Evolutionary conservation across 148 eudicot species (phyloP), one percentile per base, ranked within the genome.

Genomic region (Silene latifolia): DNA sequence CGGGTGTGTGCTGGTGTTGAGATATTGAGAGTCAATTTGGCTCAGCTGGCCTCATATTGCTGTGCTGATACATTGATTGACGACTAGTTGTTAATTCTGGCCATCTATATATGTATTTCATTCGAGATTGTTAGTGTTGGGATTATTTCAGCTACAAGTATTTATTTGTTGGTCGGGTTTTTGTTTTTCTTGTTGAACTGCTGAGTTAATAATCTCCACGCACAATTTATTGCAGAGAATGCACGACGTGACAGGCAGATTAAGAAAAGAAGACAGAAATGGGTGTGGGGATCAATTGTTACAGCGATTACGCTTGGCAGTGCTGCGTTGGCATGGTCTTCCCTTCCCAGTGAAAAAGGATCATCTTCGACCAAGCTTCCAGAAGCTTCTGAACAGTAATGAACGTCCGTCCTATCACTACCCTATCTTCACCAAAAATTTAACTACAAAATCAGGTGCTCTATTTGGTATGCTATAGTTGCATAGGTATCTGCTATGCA

Each of bases 271-370:
- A 84, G 86, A 82, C 96, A 89, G 82, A 85, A 74, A 78, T 92
- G 91, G 99, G 69, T 89, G 23, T 95, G 93, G 96, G 88, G 93
- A 29, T 86, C 93, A 12, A 74, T 91, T 72, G 86, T 88, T 32
- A 82, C 88, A 76, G 84, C 88, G 68, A 82, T 91, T 39, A 84
- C 92, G 20, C 74, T 91, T 8, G 98, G 98, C 29, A 80, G 82
- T 64, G 87, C 89, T 46, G 90, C 88, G 53, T 81, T 91, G 71
- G 90, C 89, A 42, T 94, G 94, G 91, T 85, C 97, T 78, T 90
- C 84, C 77, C 65, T 85, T 21, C 86, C 90, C 15, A 72, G 85
- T 27, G 90, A 83, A 69, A 83, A 80, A 56, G 88, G 73, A 70
- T 79, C 97, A 56, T 80, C 96, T 73, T 78, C 88, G 39, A 53